These are phyloP conservation scores for Pseudozyma thailandica DNA, from an alignment of 1,284 basidiomycete genomes.

Conservation along the genomic window DNA sequence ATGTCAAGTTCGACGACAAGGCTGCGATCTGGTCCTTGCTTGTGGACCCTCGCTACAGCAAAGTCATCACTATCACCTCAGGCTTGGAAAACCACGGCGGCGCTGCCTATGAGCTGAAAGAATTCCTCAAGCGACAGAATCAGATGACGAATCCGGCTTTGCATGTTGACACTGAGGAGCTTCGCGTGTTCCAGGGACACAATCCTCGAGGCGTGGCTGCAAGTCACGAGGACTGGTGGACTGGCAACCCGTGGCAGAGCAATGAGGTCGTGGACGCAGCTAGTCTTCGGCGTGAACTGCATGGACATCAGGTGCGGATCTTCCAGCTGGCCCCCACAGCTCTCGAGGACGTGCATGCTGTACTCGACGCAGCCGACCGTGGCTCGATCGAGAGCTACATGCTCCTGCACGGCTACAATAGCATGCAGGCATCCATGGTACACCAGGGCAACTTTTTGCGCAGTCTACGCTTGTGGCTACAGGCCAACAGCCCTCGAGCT, in stretches of 20 bases:
- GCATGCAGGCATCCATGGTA: constrained; percentile 9
- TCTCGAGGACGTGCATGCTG: background rate
- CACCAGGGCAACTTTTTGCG: constrained; percentile 12
- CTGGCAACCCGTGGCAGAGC: background rate
- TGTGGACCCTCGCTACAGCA: constrained; percentile 13
- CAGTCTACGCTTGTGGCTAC: constrained; percentile 8
- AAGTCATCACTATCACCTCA: constrained; percentile 27
- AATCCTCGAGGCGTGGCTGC: constrained; percentile 8
- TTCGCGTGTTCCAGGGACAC: constrained; percentile 1
- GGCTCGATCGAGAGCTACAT: constrained; percentile 19
- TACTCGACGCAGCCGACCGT: constrained; percentile 18
- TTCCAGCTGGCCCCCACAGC: constrained; percentile 36
- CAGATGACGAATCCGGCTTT: background rate
- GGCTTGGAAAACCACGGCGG: constrained; percentile 21
- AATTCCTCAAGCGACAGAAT: constrained; percentile 18
- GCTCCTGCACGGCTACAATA: constrained; percentile 47
- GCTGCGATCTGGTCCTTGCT: constrained; percentile 37
- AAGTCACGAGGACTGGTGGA: constrained; percentile 33
- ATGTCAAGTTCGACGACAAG: constrained; percentile 49
- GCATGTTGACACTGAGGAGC: background rate
- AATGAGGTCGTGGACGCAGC: background rate
- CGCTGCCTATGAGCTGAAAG: constrained; percentile 20
- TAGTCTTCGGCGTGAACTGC: background rate
- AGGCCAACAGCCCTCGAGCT: constrained; percentile 1
- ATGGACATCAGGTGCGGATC: constrained; percentile 16